Percentiles rank a stretch among this genome's conserved stretches.
These are phyloP conservation scores for Strombidium stylifer DNA, from an alignment of 73 alveolate genomes.

Conservation along the genomic window DNA sequence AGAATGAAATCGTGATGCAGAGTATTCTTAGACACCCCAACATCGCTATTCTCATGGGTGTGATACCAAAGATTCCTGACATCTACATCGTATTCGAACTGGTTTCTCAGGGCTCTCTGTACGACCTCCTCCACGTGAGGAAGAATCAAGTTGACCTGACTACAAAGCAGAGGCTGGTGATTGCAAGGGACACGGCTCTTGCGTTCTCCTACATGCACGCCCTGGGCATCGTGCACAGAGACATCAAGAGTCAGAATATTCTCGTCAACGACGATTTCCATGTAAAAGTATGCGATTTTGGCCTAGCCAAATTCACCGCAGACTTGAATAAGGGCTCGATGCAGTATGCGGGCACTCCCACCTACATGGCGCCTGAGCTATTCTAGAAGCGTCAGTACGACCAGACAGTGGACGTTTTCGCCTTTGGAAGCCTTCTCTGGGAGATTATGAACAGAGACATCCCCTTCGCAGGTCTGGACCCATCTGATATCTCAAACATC, in stretches of 20 bases:
- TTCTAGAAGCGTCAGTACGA: conserved; percentile 90
- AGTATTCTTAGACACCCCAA: conserved; percentile 95
- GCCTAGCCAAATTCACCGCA: conserved; percentile 90
- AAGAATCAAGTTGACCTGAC: conserved; percentile 57
- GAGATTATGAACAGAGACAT: conserved; percentile 94
- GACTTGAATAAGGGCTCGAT: conserved; percentile 94
- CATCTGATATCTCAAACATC: conserved; percentile 84
- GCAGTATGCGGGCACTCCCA: conserved; percentile 98
- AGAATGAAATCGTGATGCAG: conserved; percentile 94
- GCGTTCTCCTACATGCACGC: conserved; percentile 85
- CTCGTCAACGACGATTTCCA: conserved; percentile 78
- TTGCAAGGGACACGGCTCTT: conserved; percentile 77
- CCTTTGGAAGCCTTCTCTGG: conserved; percentile 98
- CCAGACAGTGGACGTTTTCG: conserved; percentile 96
- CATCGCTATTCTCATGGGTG: conserved; percentile 91
- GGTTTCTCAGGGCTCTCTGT: conserved; percentile 83
- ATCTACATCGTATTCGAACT: conserved; percentile 90
- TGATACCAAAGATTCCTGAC: conserved; percentile 89
- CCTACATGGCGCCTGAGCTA: conserved; percentile 99
- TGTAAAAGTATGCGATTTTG: conserved; percentile 96
- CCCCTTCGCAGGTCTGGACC: conserved; percentile 96
- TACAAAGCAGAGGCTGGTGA: conserved; percentile 66
- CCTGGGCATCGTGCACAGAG: conserved; percentile 97
- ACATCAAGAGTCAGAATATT: conserved; percentile 92
- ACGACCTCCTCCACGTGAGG: conserved; percentile 83